Conservation (phyloP, 2,329 filamentous ascomycete species). For the Ilyonectria mors-panacis region DNA sequence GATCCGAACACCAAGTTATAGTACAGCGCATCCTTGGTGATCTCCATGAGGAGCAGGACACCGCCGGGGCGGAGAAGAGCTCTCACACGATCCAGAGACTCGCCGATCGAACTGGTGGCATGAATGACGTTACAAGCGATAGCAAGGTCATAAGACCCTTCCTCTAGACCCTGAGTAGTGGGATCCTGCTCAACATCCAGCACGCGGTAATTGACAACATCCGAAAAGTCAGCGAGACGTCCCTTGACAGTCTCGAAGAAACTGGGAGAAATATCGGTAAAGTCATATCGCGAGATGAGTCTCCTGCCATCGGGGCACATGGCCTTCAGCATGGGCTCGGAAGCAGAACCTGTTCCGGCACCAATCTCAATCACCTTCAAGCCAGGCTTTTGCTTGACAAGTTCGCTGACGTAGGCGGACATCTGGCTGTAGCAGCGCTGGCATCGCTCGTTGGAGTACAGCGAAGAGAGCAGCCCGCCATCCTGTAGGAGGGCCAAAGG, state of each 20-base stretch:
- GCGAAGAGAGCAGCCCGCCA: slow-evolving; percentile 14
- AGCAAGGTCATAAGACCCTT: slow-evolving; percentile 53
- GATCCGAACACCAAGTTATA: slow-evolving; percentile 50
- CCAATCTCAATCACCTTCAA: slow-evolving; percentile 57
- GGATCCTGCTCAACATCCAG: slow-evolving; percentile 51
- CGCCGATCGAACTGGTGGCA: slow-evolving; percentile 46
- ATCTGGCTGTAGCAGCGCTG: slow-evolving; percentile 20
- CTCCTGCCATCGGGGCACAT: slow-evolving; percentile 36
- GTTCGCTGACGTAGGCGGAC: slow-evolving; percentile 10
- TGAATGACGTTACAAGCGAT: slow-evolving; percentile 52
- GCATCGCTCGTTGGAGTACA: slow-evolving; percentile 24
- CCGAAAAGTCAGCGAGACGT: slow-evolving; percentile 38
- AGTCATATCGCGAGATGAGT: slow-evolving; percentile 53
- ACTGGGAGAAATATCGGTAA: slow-evolving; percentile 60
- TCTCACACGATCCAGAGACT: slow-evolving; percentile 8
- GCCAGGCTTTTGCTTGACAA: slow-evolving; percentile 55
- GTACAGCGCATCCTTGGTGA: slow-evolving; percentile 40
- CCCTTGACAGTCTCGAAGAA: slow-evolving; percentile 57
- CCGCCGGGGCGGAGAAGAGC: slow-evolving; percentile 49
- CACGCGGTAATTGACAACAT: slow-evolving; percentile 39
- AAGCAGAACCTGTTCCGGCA: slow-evolving; percentile 59
- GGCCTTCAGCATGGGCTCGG: slow-evolving; percentile 52
- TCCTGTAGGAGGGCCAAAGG: slow-evolving; percentile 15
- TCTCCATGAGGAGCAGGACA: slow-evolving; percentile 48
- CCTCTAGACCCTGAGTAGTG: slow-evolving; percentile 52